Base-by-base conservation (phyloP, 2,329 filamentous ascomycete genomes). In the Exophiala oligosperma region DNA sequence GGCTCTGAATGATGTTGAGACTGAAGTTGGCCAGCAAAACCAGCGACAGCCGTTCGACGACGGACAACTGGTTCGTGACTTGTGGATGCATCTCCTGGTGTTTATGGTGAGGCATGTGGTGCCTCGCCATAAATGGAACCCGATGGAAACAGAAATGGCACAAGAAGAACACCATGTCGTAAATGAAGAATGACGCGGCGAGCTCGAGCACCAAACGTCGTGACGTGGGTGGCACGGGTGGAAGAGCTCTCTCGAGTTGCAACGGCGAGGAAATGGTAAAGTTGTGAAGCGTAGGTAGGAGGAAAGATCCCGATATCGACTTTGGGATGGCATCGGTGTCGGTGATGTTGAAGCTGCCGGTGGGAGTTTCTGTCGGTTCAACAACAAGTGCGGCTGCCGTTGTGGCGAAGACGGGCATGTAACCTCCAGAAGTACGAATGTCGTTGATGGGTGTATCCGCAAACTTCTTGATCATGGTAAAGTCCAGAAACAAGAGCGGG, bases 391-490 rank as follows among this genome's bases (percentile, higher is more conserved):
- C 17, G 17, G 17, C 11, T 17, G 21, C 40, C 4, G 21, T n/a
- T 4, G 38, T 7, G 3, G 40, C n/a, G n/a, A 14, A 37, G 35
- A 43, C 9, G 7, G 40, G 40, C 40, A 11, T 47, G 54, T 70
- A 70, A 49, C 64, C 65, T 23, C 68, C 68, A 21, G 54, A 60
- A 23, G 41, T 17, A 6, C 56, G 55, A 48, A 70, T 70, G 40
- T 61, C 63, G 5, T 48, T 44, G 2, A 69, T 49, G 1, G 63
- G 50, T 3, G 70, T 68, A 32, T 61, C 64, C 28, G 61, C 63
- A 49, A 67, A 70, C 59, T 70, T 70, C 61, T 70, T 70, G 61
- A 70, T 69, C 62, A 70, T 61, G 6, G 61, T 65, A 2, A 70
- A 56, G 47, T 70, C 68, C 17, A 70, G 40, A 4, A 61, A 32